Evolutionary conservation across 768 basidiomycete species (phyloP).

Genomic region (Hydnomerulius pinastri): DNA sequence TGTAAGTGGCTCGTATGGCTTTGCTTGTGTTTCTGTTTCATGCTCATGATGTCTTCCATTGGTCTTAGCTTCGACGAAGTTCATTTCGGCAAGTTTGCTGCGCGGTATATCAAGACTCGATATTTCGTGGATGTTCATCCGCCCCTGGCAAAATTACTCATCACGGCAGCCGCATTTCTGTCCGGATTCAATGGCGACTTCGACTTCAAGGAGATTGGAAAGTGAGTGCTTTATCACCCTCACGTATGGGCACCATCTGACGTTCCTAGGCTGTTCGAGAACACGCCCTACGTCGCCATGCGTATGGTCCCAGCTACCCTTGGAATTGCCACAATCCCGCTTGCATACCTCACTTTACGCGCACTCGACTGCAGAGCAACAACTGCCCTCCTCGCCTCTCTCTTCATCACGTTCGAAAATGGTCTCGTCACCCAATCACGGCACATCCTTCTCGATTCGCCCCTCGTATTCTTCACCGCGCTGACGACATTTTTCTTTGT

Average conservation of each 20-base stretch:
- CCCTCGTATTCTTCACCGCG: constrained; percentile 97
- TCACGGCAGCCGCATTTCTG: constrained; percentile 86
- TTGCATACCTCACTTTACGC: constrained; percentile 92
- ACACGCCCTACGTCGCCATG: constrained; percentile 96
- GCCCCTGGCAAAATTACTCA: constrained; percentile 92
- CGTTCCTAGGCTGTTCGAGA: constrained; percentile 66
- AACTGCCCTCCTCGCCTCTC: constrained; percentile 86
- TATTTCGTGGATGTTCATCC: constrained; percentile 98
- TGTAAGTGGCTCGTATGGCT: constrained; percentile 56
- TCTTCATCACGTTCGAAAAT: constrained; percentile 97
- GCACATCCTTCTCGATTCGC: constrained; percentile 95
- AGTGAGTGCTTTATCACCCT: constrained; percentile 51
- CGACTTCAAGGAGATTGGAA: constrained; percentile 97
- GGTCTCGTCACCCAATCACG: constrained; percentile 94
- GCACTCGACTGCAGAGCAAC: constrained; percentile 90
- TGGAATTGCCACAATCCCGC: constrained; percentile 86
- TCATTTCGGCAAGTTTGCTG: constrained; percentile 97
- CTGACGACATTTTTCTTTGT: constrained; percentile 86
- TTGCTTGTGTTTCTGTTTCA: background rate
- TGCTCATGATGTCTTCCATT: constrained; percentile 3
- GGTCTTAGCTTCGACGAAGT: constrained; percentile 89
- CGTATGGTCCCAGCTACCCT: constrained; percentile 90
- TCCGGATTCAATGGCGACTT: constrained; percentile 91
- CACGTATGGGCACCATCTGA: constrained; percentile 1
- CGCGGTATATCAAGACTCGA: constrained; percentile 88